Evolutionary conservation across 2,329 filamentous ascomycete species (phyloP).

Genomic region (Neophaeococcomyces mojaviensis): DNA sequence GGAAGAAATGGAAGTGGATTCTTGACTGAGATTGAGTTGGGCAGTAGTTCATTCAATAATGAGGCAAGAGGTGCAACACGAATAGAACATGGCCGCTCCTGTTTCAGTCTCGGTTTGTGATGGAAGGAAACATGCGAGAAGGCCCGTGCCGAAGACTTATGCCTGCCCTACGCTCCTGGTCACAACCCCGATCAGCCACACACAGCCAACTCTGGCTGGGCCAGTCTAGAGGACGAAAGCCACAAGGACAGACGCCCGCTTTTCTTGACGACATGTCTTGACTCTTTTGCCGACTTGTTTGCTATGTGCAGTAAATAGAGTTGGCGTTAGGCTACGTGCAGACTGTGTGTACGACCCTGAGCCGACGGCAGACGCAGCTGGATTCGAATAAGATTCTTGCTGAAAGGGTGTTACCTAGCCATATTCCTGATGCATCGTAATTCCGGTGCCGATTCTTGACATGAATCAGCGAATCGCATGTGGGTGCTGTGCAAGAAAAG

Average conservation of each 20-base stretch:
- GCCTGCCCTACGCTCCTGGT: too few relatives aligned
- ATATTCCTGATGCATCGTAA: neutral
- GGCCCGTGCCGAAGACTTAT: neutral
- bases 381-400: too few relatives aligned
- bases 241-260: neutral
- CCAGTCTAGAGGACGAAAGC: neutral
- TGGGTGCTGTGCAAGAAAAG: neutral
- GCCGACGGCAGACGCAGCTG: too few relatives aligned
- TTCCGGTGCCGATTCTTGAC: neutral
- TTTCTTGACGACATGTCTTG: neutral
- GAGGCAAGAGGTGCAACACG: neutral
- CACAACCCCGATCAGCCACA: neutral
- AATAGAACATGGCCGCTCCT: neutral
- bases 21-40: neutral
- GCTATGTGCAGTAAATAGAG: too few relatives aligned
- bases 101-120: constrained; percentile 2
- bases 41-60: neutral
- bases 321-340: too few relatives aligned
- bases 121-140: neutral
- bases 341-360: too few relatives aligned
- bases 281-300: too few relatives aligned
- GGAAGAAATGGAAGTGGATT: neutral
- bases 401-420: too few relatives aligned
- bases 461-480: neutral
- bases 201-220: neutral